A percentile compares a stretch with the other conserved stretches of the same genome.
These are phyloP conservation scores for Anthoceros angustus DNA, from an alignment of 225 moss, liverwort and hornwort species.

Conservation along the genomic window DNA sequence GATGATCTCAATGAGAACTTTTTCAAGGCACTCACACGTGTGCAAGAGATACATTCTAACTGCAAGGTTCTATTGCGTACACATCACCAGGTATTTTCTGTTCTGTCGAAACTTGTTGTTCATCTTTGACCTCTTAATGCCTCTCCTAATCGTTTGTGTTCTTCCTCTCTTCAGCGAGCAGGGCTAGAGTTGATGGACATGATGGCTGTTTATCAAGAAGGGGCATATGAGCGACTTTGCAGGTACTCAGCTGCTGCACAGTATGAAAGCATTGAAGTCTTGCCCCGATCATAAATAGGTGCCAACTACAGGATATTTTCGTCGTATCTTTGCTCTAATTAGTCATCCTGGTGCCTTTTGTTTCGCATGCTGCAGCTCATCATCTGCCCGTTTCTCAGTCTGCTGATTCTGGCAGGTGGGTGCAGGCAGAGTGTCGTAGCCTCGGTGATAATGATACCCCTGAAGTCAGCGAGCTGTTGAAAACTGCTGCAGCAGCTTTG, in stretches of 20 bases:
- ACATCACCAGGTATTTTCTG: conserved; percentile 44
- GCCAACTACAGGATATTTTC: not conserved
- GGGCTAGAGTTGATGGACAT: conserved; percentile 99
- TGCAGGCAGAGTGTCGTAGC: conserved; percentile 97
- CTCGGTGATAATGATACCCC: conserved; percentile 94
- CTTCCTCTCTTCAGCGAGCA: conserved; percentile 35
- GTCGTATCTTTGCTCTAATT: not conserved
- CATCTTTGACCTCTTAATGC: not conserved
- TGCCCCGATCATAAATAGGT: not conserved
- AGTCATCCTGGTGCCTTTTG: not conserved
- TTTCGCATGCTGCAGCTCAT: no score
- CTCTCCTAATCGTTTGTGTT: not conserved
- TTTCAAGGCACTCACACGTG: conserved; percentile 79
- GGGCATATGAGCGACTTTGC: conserved; percentile 94
- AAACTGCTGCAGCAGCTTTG: conserved; percentile 70
- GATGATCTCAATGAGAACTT: conserved; percentile 84
- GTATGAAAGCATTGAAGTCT: not conserved
- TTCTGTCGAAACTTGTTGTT: not conserved
- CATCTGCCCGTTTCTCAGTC: not conserved
- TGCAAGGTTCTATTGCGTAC: conserved; percentile 90
- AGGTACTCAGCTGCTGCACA: conserved; percentile 24
- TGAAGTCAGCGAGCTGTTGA: conserved; percentile 84
- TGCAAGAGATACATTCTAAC: conserved; percentile 96
- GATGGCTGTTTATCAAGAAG: conserved; percentile 99
- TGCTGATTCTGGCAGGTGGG: conserved; percentile 46